Evolutionary conservation across 2,329 filamentous ascomycete genomes (phyloP).

Genomic region (Pseudocercospora cruenta): DNA sequence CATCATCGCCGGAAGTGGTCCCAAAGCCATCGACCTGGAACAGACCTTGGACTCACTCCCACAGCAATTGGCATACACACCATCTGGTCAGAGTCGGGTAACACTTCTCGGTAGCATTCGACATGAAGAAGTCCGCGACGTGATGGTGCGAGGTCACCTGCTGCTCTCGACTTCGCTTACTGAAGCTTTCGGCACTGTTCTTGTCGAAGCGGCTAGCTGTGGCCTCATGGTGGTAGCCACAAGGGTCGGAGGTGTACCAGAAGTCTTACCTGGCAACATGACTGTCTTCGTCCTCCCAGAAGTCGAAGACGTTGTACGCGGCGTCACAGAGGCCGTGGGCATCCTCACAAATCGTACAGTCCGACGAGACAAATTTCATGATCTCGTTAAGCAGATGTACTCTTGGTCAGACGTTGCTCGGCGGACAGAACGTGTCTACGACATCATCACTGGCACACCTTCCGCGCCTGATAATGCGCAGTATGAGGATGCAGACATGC

Average conservation of each 20-base stretch:
- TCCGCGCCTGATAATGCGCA: constrained; percentile 67
- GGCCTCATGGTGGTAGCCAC: constrained; percentile 97
- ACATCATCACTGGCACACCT: constrained; percentile 86
- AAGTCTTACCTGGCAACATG: constrained; percentile 95
- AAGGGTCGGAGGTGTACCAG: constrained; percentile 92
- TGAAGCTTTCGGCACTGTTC: constrained; percentile 95
- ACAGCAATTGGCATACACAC: constrained; percentile 44
- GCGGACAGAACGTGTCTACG: constrained; percentile 92
- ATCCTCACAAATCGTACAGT: constrained; percentile 74
- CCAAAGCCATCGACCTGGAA: constrained; percentile 95
- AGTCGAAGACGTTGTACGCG: constrained; percentile 89
- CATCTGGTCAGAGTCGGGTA: constrained; percentile 81
- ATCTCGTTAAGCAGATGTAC: constrained; percentile 98
- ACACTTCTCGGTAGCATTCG: constrained; percentile 89
- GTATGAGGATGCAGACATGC: constrained; percentile 70
- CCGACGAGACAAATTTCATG: constrained; percentile 90
- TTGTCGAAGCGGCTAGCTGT: constrained; percentile 94
- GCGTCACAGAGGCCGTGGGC: constrained; percentile 86
- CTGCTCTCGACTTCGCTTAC: constrained; percentile 94
- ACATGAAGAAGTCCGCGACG: constrained; percentile 94
- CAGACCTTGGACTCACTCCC: constrained; percentile 80
- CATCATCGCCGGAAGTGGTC: constrained; percentile 92
- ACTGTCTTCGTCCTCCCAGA: constrained; percentile 96
- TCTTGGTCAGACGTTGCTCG: constrained; percentile 95
- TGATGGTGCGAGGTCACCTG: constrained; percentile 96